Evolutionary conservation across 805 yeast genomes (phyloP), one percentile per base, ranked within the genome.

Genomic region (Ogataea paraovalis): DNA sequence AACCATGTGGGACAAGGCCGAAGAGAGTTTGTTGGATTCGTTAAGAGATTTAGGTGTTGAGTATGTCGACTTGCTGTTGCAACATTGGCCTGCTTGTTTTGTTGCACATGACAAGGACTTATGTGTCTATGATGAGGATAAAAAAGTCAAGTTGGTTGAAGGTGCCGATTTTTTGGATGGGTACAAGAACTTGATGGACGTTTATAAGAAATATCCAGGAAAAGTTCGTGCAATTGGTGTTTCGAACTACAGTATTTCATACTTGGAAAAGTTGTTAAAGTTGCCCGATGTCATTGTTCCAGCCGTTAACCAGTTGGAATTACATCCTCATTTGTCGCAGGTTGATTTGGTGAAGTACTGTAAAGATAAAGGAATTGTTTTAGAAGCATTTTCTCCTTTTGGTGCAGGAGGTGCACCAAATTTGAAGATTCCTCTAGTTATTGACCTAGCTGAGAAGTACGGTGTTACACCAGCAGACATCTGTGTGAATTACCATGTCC

Each of bases 131-230:
- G 56, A 56, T 3, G 53, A 68, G 21, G 79, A 76, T n/a, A n/a
- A n/a, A 0, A 59, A 67, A 12, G 45, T 87, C 18, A 78, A 79
- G 53, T 79, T 78, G 49, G 95, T 89, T 39, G 94, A 88, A 68
- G 86, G 82, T 48, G 97, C 87, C 20, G 96, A 90, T 60, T 95
- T 55, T 46, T 64, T 92, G n/a, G 79, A 81, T 37, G 91, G 92
- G 16, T 78, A 76, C 52, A 81, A 82, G 58, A 82, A 83, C 54
- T 68, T 85, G 45, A 86, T 87, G 45, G 90, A 87, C 60, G 84
- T 85, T 39, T 91, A 80, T 66, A 73, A 66, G 43, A 74, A 9
- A 5, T 30, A 73, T 10, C 72, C 78, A 7, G 69, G 70, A 67
- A 70, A 71, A 44, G 71, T 73, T 9, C 76, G 66, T 54, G 74